Evolutionary conservation across 2,329 filamentous ascomycete species (phyloP).

Genomic region (Phyllosticta paracitricarpa): DNA sequence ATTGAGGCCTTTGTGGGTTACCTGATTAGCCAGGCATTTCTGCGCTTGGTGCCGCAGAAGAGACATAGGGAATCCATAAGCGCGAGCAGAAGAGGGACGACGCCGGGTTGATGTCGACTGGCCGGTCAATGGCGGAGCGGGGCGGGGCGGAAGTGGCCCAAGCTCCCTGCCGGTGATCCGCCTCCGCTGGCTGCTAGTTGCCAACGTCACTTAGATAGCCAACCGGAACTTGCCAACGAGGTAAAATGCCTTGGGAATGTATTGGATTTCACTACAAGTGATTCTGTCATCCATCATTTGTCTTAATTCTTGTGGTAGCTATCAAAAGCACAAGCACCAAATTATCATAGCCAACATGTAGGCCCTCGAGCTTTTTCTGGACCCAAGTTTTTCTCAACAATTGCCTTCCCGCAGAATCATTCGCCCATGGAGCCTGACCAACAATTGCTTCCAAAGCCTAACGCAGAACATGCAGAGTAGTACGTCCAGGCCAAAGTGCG

Average conservation of each 20-base stretch:
- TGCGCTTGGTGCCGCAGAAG: constrained; percentile 26
- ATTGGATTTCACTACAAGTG: no score
- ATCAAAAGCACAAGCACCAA: no score
- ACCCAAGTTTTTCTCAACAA: no score
- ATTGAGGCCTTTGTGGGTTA: constrained; percentile 25
- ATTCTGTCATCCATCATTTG: no score
- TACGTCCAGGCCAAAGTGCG: no score
- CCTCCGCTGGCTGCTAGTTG: not conserved
- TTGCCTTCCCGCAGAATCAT: no score
- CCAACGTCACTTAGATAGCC: not conserved
- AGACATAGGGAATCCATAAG: constrained; percentile 22
- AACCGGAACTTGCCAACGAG: not conserved
- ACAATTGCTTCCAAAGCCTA: no score
- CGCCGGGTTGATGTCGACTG: constrained; percentile 1
- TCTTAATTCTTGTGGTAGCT: no score
- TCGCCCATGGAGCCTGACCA: no score
- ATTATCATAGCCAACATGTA: no score
- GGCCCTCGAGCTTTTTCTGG: no score
- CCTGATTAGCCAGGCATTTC: constrained; percentile 25
- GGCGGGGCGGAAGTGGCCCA: not conserved
- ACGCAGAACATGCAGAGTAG: no score
- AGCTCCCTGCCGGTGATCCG: not conserved
- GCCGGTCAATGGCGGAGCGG: not conserved
- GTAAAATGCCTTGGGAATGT: not conserved
- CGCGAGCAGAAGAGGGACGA: constrained; percentile 4